phyloP scores from a whole-genome alignment of 345 rosid genomes.

The Ceriops tagal region DNA sequence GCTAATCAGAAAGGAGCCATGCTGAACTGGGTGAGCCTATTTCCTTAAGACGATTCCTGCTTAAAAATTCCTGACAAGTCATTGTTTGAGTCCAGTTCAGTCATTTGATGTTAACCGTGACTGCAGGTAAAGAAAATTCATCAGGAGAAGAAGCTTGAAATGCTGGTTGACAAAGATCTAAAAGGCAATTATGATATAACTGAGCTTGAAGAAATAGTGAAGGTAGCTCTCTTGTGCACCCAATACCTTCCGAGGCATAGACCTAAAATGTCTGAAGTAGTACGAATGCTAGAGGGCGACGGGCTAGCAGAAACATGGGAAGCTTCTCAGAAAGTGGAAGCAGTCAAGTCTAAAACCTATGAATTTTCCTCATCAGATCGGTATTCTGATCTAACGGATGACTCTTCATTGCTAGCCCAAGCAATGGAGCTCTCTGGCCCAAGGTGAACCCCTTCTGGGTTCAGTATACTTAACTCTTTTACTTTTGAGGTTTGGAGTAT shows the following conservation, averaged over 20 bases:
- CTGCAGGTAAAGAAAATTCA: conserved; percentile 82
- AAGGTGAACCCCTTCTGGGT: conserved; percentile 42
- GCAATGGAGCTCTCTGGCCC: conserved; percentile 99
- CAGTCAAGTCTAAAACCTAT: conserved; percentile 52
- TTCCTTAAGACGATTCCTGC: too few species aligned
- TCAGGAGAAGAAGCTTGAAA: conserved; percentile 82
- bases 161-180: conserved; percentile 84
- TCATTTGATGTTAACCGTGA: neutral
- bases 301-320: conserved; percentile 98
- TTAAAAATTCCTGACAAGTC: too few species aligned
- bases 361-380: conserved; percentile 87
- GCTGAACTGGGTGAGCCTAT: conserved; percentile 75
- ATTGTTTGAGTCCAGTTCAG: neutral
- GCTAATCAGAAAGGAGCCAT: conserved; percentile 96
- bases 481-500: conserved; percentile 5
- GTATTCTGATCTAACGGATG: conserved; percentile 93
- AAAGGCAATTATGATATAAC: conserved; percentile 71
- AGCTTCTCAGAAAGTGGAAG: conserved; percentile 81
- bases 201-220: conserved; percentile 91
- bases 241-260: conserved; percentile 85
- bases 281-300: conserved; percentile 97
- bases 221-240: conserved; percentile 85
- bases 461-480: neutral
- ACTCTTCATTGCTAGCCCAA: conserved; percentile 83
- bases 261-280: conserved; percentile 96